Evolutionary conservation across 1,139 yeast genomes (phyloP), one percentile per base, ranked within the genome.

Genomic region (Wickerhamomyces sp.): DNA sequence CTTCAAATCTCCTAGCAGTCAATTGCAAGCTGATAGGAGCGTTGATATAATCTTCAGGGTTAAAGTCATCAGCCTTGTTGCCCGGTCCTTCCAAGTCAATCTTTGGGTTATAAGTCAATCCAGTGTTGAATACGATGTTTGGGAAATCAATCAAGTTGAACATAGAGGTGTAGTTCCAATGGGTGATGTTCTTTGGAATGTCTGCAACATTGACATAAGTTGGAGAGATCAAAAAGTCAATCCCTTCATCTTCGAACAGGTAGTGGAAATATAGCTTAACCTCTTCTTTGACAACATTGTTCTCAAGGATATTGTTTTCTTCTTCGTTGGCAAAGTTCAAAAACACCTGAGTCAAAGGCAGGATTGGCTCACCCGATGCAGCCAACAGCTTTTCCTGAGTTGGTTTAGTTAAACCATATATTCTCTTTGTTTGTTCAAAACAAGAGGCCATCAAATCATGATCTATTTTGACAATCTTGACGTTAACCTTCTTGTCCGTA

Each of bases 81-180:
- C 35, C 20, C 18, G 58, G 54, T 6, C 51, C 52, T 16, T 39
- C 37, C 8, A 39, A 16, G 37, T 58, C 62, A 24, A 44, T 30
- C 12, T 44, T 32, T 21, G 52, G 48, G 52, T 79, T 84, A 52
- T 72, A 82, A 47, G 57, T 64, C 44, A 78, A 58, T 12, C 84
- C 83, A 4, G 85, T 75, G 52, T 78, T 85, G 59, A 76, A 65
- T 7, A 68, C 68, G 43, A 78, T 64, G 29, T 80, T 70, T 35
- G 88, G 88, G 55, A 78, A 68, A 52, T 80, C 87, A 42, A 78
- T 60, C 39, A 79, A 51, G 54, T 79, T 80, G 65, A 75, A 82
- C 49, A 81, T 70, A 1, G 86, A 61, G 12, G 87, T 78, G 62
- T 81, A 81, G 16, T 85, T 78, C 91, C 93, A 82, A 58, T 80